A percentile compares a stretch with the other conserved stretches of the same genome.
Evolutionary conservation across 1,284 basidiomycete species (phyloP).

Genomic region (Chiua sp.): DNA sequence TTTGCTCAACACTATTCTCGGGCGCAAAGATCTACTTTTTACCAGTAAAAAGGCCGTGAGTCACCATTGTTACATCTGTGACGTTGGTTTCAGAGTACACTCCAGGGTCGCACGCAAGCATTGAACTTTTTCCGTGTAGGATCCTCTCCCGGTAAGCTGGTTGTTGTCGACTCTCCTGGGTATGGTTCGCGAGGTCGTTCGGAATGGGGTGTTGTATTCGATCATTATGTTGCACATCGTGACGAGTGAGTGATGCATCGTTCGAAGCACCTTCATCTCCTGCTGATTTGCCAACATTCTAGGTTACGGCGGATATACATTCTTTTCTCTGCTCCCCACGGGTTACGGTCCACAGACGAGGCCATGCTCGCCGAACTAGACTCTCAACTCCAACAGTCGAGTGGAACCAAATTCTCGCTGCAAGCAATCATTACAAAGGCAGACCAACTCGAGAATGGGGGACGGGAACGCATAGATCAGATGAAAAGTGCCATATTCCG

Average conservation of each 20-base stretch:
- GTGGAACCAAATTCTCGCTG: conserved; percentile 55
- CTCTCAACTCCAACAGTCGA: conserved; percentile 38
- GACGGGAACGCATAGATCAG: conserved; percentile 31
- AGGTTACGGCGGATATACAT: conserved; percentile 75
- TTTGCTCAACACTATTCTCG: conserved; percentile 69
- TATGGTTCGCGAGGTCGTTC: conserved; percentile 74
- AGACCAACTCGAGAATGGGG: conserved; percentile 51
- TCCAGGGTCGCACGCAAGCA: conserved; percentile 69
- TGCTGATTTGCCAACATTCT: neutral
- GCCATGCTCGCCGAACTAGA: conserved; percentile 65
- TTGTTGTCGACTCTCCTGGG: conserved; percentile 79
- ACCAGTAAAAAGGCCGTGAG: conserved; percentile 73
- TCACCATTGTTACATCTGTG: neutral
- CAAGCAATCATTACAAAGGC: conserved; percentile 77
- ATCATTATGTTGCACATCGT: conserved; percentile 63
- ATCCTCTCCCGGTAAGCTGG: conserved; percentile 54
- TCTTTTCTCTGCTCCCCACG: conserved; percentile 70
- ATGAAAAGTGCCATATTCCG: conserved; percentile 42
- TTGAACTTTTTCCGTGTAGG: conserved; percentile 77
- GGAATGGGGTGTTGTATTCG: conserved; percentile 75
- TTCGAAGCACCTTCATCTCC: neutral
- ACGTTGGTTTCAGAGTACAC: neutral
- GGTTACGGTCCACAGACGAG: conserved; percentile 57
- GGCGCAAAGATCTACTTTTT: conserved; percentile 57
- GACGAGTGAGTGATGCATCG: conserved; percentile 51